Evolutionary conservation across 1,139 yeast species (phyloP).

Genomic region (Sugiyamaella novakii): DNA sequence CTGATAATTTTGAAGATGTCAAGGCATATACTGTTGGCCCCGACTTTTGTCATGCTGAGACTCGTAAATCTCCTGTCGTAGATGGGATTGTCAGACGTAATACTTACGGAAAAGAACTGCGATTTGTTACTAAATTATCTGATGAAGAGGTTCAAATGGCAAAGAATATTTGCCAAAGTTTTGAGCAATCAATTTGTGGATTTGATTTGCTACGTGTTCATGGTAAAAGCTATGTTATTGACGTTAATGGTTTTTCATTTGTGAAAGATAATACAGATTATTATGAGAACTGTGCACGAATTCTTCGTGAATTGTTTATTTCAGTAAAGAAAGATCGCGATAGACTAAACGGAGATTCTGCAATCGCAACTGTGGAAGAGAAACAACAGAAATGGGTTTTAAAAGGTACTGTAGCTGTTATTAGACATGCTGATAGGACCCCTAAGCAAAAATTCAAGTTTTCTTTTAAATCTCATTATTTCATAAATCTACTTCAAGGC

Average conservation of each 20-base stretch:
- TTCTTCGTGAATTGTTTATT: conserved; percentile 71
- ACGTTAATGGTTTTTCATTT: conserved; percentile 97
- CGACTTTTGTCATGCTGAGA: conserved; percentile 92
- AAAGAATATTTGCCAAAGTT: conserved; percentile 65
- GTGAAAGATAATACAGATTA: conserved; percentile 90
- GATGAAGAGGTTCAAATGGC: conserved; percentile 82
- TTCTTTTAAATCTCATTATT: conserved; percentile 85
- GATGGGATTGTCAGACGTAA: conserved; percentile 98
- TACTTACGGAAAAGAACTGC: conserved; percentile 94
- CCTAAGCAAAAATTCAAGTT: conserved; percentile 99
- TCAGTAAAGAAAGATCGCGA: conserved; percentile 60
- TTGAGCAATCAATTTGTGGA: conserved; percentile 97
- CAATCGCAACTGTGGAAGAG: conserved; percentile 51
- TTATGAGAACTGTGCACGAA: conserved; percentile 80
- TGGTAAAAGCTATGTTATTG: conserved; percentile 90
- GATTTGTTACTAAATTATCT: conserved; percentile 81
- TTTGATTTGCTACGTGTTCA: conserved; percentile 89
- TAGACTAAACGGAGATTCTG: conserved; percentile 19
- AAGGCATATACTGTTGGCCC: conserved; percentile 98
- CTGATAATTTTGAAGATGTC: conserved; percentile 97
- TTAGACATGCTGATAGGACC: conserved; percentile 97
- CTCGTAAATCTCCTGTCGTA: conserved; percentile 97
- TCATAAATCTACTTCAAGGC: conserved; percentile 85
- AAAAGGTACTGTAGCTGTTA: conserved; percentile 88
- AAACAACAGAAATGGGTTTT: conserved; percentile 96